Evolutionary conservation across 352 stramenopile genomes (phyloP), one percentile per base, ranked within the genome.

Genomic region (Globisporangium sylvaticum): DNA sequence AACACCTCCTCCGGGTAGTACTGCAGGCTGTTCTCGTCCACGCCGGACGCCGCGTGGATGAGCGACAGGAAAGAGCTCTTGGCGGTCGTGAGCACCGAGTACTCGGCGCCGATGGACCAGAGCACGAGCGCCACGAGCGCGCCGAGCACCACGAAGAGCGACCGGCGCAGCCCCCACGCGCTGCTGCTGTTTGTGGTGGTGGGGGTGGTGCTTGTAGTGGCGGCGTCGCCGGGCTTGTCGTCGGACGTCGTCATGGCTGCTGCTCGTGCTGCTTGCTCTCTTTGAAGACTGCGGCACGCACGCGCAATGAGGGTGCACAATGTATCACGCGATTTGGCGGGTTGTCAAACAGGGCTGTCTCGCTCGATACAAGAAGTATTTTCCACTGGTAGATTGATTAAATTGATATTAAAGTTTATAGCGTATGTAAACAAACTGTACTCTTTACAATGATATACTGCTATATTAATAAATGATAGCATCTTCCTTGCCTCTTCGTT

Each of bases 101-200:
- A 70, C 39, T 70, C 65, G 34, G 65, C 58, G 34, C 46, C 65
- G 29, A 70, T 61, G 24, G 65, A 70, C 65, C 65, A 70, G 20
- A 70, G 25, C 24, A 65, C 58, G n/a, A 70, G 58, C 25, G 18
- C 27, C 7, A 70, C 31, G n/a, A 66, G 58, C 48, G 58, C 57
- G 18, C 44, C 58, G 1, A 70, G 65, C 65, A 66, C 31, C 27
- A 62, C n/a, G 6, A 50, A 42, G 44, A 70, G 65, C 12, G 58
- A 70, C 4, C 50, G 48, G 10, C 52, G 65, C 58, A 70, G 48
- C 29, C 29, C 34, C 65, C 56, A 61, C 22, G 20, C 10, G 20
- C 55, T 18, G 18, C 52, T 62, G 39, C 32, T 31, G 24, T 10
- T 61, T 27, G 52, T 67, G 10, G 31, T 57, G 14, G 24, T 53